phyloP scores from a whole-genome alignment of 371 early-diverging fungal species.

The Dichotomocladium elegans region DNA sequence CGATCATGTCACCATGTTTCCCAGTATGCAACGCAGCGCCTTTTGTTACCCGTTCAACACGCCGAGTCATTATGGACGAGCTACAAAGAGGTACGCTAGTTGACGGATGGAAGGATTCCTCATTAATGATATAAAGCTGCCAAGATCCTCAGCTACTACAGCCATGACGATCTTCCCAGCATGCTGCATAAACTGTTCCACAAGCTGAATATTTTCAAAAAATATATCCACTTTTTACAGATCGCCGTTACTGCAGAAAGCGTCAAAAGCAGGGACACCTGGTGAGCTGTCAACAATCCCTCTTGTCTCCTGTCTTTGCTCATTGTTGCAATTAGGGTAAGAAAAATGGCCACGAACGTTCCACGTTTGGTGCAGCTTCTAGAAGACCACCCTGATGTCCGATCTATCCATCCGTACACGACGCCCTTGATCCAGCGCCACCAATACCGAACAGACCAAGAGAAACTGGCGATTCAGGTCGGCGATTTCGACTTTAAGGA shows the following conservation, averaged over 20 bases:
- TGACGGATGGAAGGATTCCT: neutral
- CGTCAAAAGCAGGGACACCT: constrained; percentile 27
- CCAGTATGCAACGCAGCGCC: constrained; percentile 32
- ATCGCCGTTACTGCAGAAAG: constrained; percentile 20
- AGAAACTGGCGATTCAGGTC: constrained; percentile 9
- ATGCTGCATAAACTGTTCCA: constrained; percentile 27
- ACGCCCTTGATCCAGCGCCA: neutral
- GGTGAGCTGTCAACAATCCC: constrained; percentile 20
- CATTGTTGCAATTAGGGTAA: constrained; percentile 14
- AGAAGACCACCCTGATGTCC: constrained; percentile 10
- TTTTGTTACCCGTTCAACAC: constrained; percentile 30
- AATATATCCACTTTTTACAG: constrained; percentile 24
- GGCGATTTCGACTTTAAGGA: constrained; percentile 7
- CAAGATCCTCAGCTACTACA: neutral
- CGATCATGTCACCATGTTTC: constrained; percentile 43
- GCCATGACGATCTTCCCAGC: neutral
- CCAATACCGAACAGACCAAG: constrained; percentile 21
- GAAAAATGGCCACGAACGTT: constrained; percentile 31
- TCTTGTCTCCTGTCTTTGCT: no score
- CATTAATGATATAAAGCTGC: neutral
- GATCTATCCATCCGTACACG: constrained; percentile 21
- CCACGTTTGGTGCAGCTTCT: constrained; percentile 23
- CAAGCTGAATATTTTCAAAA: constrained; percentile 12
- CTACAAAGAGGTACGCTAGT: constrained; percentile 7
- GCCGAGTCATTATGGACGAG: constrained; percentile 23